phyloP scores from a whole-genome alignment of 1,284 basidiomycete genomes.

The Baeospora myosura region DNA sequence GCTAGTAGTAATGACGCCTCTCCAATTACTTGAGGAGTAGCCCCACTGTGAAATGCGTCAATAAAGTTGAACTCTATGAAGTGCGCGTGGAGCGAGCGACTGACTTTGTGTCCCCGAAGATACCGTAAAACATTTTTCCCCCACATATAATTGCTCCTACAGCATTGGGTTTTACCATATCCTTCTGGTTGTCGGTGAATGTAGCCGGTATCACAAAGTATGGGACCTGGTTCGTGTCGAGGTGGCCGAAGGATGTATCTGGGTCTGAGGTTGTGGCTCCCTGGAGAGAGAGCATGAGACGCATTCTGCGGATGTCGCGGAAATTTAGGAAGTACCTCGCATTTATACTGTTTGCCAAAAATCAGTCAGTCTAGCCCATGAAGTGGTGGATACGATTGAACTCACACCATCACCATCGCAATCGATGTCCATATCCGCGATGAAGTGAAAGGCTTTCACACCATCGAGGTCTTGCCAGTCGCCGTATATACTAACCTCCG shows the following conservation, averaged over 20 bases:
- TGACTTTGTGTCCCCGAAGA: slow-evolving; percentile 19
- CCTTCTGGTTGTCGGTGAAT: slow-evolving; percentile 12
- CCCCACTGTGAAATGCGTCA: slow-evolving; percentile 12
- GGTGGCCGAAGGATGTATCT: slow-evolving; percentile 16
- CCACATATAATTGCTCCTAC: slow-evolving; percentile 19
- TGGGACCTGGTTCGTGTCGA: slow-evolving; percentile 18
- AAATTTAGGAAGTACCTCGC: not conserved
- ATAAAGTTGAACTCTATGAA: not conserved
- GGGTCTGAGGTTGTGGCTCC: slow-evolving; percentile 14
- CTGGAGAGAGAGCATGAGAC: slow-evolving; percentile 6
- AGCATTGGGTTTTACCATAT: slow-evolving; percentile 14
- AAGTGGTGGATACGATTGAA: not conserved
- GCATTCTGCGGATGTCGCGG: not conserved
- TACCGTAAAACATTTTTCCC: slow-evolving; percentile 20
- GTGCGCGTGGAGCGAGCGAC: not conserved
- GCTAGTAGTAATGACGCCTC: slow-evolving; percentile 18
- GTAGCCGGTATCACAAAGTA: slow-evolving; percentile 17
- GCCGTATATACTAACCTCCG: slow-evolving; percentile 14
- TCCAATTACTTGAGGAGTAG: slow-evolving; percentile 17
- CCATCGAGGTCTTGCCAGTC: slow-evolving; percentile 14
- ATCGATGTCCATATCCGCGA: slow-evolving; percentile 21
- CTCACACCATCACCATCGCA: slow-evolving; percentile 19
- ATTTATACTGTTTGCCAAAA: slow-evolving; percentile 1
- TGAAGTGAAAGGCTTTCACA: slow-evolving; percentile 14
- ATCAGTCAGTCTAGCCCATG: not conserved